phyloP scores from a whole-genome alignment of 2,329 filamentous ascomycete genomes.

The Curvularia verruculosa region DNA sequence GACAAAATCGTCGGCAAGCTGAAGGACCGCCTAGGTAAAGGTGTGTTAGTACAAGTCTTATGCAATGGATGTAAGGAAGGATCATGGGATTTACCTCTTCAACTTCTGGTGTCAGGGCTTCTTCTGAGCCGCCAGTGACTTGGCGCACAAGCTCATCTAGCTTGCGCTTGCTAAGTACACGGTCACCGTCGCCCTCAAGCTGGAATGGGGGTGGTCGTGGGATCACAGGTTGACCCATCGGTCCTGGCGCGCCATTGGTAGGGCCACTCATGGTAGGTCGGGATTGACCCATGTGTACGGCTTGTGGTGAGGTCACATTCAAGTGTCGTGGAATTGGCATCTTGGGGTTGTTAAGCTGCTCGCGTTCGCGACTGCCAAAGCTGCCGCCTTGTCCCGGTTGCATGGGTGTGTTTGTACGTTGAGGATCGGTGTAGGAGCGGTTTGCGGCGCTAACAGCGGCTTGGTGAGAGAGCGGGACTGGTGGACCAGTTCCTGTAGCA shows the following conservation, averaged over 20 bases:
- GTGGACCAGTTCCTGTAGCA: conserved; percentile 41
- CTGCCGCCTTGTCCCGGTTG: conserved; percentile 37
- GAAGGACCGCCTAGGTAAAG: conserved; percentile 73
- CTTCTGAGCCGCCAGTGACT: conserved; percentile 83
- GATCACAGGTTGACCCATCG: conserved; percentile 86
- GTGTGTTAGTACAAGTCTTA: background rate
- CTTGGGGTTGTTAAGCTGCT: conserved; percentile 62
- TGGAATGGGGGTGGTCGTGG: conserved; percentile 81
- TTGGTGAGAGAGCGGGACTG: conserved; percentile 52
- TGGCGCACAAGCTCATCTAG: conserved; percentile 93
- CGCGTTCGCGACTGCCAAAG: conserved; percentile 47
- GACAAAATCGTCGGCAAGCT: conserved; percentile 91
- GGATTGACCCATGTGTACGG: conserved; percentile 72
- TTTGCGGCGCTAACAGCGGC: conserved; percentile 53
- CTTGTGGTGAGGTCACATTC: conserved; percentile 71
- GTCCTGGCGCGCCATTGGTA: conserved; percentile 75
- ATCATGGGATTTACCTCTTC: conserved; percentile 74
- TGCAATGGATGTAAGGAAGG: background rate
- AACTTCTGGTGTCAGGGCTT: conserved; percentile 85
- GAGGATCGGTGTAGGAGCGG: conserved; percentile 46
- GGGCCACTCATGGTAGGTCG: conserved; percentile 86
- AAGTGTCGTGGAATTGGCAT: conserved; percentile 85
- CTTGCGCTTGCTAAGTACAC: conserved; percentile 97
- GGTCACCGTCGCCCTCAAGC: conserved; percentile 88
- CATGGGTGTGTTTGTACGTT: conserved; percentile 45